Conservation (phyloP, 768 basidiomycete species). For the Pisolithus albus region DNA sequence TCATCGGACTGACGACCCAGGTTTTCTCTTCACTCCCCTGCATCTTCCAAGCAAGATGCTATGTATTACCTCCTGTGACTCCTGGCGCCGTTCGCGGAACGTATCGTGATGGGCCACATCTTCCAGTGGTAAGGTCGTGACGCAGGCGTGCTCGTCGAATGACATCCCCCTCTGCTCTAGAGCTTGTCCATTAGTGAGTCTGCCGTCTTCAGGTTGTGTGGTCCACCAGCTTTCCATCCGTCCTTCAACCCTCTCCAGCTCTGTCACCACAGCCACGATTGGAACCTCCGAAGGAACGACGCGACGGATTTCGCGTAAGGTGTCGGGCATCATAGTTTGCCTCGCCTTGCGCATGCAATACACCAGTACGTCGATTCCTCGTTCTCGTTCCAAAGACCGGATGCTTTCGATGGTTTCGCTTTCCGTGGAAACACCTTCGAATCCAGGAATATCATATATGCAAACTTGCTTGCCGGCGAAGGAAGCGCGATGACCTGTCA, state of each 20-base stretch:
- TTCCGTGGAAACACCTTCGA: neutral
- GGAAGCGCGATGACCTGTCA: conserved; percentile 10
- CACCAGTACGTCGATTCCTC: conserved; percentile 1
- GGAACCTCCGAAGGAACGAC: conserved; percentile 7
- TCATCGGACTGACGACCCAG: neutral
- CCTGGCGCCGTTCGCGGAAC: conserved; percentile 26
- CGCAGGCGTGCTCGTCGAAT: conserved; percentile 31
- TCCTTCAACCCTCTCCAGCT: conserved; percentile 15
- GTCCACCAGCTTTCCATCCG: conserved; percentile 18
- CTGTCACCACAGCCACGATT: conserved; percentile 22
- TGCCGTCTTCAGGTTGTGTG: neutral
- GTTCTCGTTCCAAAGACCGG: neutral
- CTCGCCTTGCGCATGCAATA: conserved; percentile 2
- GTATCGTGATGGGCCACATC: conserved; percentile 28
- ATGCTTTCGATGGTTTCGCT: neutral
- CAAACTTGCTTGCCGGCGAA: conserved; percentile 12
- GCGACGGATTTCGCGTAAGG: neutral
- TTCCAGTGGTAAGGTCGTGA: conserved; percentile 31
- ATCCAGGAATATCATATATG: conserved; percentile 20
- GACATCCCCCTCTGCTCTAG: conserved; percentile 23
- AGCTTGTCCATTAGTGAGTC: conserved; percentile 16
- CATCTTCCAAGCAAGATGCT: neutral
- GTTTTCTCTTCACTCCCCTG: neutral
- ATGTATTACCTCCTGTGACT: conserved; percentile 4
- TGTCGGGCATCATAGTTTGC: neutral